Conservation (phyloP, 352 stramenopile species). For the Pythium dissimile region DNA sequence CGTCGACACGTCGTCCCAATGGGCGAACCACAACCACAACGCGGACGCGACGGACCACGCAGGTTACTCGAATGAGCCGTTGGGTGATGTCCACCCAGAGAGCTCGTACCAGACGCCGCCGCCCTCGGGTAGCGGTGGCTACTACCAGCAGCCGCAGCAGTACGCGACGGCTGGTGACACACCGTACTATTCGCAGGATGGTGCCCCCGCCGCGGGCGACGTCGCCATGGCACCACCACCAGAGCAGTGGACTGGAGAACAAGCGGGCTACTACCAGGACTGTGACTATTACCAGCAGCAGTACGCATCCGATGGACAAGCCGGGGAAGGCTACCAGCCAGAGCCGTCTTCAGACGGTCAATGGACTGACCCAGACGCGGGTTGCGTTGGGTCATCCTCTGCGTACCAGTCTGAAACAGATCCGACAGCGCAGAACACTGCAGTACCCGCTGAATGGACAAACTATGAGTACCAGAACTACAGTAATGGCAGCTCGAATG, state of each 20-base stretch:
- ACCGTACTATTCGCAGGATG: not conserved
- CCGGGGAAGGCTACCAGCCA: not conserved
- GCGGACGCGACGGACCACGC: not conserved
- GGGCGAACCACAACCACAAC: not conserved
- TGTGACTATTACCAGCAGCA: not conserved
- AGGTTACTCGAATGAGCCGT: not conserved
- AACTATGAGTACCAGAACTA: no score
- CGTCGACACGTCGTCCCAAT: not conserved
- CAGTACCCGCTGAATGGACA: no score
- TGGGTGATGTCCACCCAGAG: no score
- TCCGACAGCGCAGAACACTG: no score
- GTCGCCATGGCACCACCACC: no score
- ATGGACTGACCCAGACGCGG: no score
- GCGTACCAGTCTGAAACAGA: no score
- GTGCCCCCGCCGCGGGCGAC: not conserved
- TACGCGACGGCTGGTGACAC: not conserved
- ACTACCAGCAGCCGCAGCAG: not conserved
- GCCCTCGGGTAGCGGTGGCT: not conserved
- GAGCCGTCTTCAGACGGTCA: not conserved
- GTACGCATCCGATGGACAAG: not conserved
- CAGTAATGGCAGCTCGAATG: no score
- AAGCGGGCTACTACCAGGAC: not conserved
- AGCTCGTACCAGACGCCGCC: not conserved
- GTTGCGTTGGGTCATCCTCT: no score
- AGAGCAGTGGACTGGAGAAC: not conserved